Evolutionary conservation across 768 basidiomycete genomes (phyloP).

Genomic region (Psilocybe subaeruginosa): DNA sequence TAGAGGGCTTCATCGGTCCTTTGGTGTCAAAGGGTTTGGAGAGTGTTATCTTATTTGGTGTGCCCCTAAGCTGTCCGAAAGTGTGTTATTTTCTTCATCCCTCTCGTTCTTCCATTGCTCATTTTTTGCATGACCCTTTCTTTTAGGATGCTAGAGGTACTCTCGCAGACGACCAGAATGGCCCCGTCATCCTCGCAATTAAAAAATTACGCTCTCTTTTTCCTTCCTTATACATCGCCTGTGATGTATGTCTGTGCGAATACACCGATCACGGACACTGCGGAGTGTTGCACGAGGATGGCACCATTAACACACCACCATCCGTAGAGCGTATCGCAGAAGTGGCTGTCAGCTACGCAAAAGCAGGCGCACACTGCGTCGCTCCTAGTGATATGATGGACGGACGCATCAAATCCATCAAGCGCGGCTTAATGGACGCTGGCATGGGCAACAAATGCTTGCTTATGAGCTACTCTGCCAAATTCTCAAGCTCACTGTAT

Average conservation of each 20-base stretch:
- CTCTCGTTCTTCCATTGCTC: neutral
- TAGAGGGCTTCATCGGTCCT: constrained; percentile 86
- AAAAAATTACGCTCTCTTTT: constrained; percentile 74
- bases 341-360: constrained; percentile 90
- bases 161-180: constrained; percentile 86
- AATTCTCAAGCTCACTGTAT: constrained; percentile 94
- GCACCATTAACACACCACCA: constrained; percentile 74
- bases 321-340: constrained; percentile 90
- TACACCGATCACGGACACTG: constrained; percentile 99
- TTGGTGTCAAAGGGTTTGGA: constrained; percentile 87
- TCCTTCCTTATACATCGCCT: constrained; percentile 86
- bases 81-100: constrained; percentile 37
- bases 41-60: constrained; percentile 95
- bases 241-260: constrained; percentile 99
- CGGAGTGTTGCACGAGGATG: constrained; percentile 74
- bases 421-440: constrained; percentile 78
- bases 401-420: constrained; percentile 89
- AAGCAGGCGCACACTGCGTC: constrained; percentile 96
- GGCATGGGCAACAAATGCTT: constrained; percentile 88
- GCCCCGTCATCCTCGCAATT: constrained; percentile 95
- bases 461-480: constrained; percentile 97
- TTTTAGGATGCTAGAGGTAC: constrained; percentile 80
- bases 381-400: constrained; percentile 99
- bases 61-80: constrained; percentile 81
- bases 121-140: neutral